phyloP scores from a whole-genome alignment of 106 monocot species.

The Dendrobium officinale region DNA sequence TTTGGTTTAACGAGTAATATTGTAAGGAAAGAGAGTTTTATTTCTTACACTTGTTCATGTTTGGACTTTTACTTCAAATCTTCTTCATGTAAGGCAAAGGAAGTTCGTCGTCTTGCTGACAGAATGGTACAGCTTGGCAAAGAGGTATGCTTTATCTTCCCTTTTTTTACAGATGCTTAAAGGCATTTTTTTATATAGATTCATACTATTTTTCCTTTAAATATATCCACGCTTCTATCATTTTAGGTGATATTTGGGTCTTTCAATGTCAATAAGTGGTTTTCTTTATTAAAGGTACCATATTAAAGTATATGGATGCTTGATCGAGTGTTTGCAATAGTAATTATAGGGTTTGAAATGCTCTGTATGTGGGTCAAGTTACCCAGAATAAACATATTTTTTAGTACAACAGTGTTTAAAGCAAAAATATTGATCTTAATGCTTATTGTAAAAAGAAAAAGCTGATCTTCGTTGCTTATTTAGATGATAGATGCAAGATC shows the following conservation, averaged over 20 bases:
- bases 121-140: conserved; percentile 96
- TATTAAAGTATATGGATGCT: background rate
- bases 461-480: too few species aligned
- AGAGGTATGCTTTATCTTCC: conserved; percentile 39
- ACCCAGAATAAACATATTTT: too few species aligned
- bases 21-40: background rate
- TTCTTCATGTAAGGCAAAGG: conserved; percentile 63
- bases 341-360: background rate
- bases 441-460: too few species aligned
- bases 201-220: background rate
- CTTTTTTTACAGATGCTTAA: background rate
- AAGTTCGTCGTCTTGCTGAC: conserved; percentile 87
- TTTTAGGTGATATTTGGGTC: background rate
- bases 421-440: too few species aligned
- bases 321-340: background rate
- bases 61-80: background rate
- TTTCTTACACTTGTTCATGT: background rate
- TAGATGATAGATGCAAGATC: too few species aligned
- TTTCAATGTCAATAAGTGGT: background rate
- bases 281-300: background rate
- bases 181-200: background rate
- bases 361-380: background rate
- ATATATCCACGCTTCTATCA: background rate
- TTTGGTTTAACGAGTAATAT: background rate
- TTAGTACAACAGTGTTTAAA: too few species aligned